A percentile compares a stretch with the other conserved stretches of the same genome.
Evolutionary conservation across 2,329 filamentous ascomycete genomes (phyloP).

Genomic region (Pseudogymnoascus sp.): DNA sequence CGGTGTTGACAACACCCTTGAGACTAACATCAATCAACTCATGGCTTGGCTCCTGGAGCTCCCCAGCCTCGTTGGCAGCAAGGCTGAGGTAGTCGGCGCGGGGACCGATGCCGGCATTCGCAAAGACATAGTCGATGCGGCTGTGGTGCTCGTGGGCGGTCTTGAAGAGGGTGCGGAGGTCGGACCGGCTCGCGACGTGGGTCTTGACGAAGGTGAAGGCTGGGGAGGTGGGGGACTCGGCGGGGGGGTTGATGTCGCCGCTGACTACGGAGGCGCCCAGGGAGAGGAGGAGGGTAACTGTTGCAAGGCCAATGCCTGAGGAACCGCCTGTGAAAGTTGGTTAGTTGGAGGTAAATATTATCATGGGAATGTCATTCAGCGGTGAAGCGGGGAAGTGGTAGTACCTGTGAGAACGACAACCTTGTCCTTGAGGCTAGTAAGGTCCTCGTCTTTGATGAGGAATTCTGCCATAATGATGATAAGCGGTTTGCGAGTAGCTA

Average conservation of each 20-base stretch:
- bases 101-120: constrained; percentile 49
- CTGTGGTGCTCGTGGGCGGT: constrained; percentile 33
- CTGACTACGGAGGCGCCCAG: constrained; percentile 49
- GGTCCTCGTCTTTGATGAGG: constrained; percentile 38
- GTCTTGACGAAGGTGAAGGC: constrained; percentile 37
- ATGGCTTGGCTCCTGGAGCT: constrained; percentile 39
- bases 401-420: constrained; percentile 48
- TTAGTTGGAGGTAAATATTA: constrained; percentile 13
- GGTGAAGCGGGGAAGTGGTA: constrained; percentile 6
- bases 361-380: not conserved
- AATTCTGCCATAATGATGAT: constrained; percentile 37
- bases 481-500: constrained; percentile 2
- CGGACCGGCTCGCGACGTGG: constrained; percentile 36
- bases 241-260: constrained; percentile 44
- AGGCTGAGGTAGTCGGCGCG: constrained; percentile 40
- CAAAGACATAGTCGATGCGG: constrained; percentile 22
- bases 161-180: constrained; percentile 46
- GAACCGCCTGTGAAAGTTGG: constrained; percentile 40
- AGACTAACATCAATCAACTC: constrained; percentile 44
- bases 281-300: constrained; percentile 43
- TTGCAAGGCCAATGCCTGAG: constrained; percentile 55
- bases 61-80: constrained; percentile 43
- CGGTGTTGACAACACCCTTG: constrained; percentile 43
- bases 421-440: constrained; percentile 40
- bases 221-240: constrained; percentile 19